Base-by-base conservation (phyloP, 2,329 filamentous ascomycete species). In the Fusarium torreyae region DNA sequence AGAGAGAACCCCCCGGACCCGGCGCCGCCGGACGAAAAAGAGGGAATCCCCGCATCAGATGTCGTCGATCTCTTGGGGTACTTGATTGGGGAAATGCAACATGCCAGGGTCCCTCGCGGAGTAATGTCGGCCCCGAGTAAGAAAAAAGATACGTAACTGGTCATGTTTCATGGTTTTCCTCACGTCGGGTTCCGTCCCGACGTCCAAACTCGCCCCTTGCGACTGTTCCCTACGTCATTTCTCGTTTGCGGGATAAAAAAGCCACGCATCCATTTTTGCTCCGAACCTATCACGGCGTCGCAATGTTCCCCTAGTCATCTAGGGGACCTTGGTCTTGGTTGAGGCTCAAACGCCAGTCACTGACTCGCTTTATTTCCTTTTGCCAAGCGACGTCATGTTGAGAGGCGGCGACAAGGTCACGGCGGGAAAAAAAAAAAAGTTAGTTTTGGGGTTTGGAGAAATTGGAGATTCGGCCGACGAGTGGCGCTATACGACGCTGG, bases 51-150 rank as follows among this genome's bases (percentile, higher is more conserved):
- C 57, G 48, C 60, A 57, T 17, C 20, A 24, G 10, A n/a, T 20
- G 20, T 22, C n/a, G 22, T 38, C 15, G 17, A 44, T 14, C 24
- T 43, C 20, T 49, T 50, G 58, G 58, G 50, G 49, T 40, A 39
- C 36, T n/a, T 51, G 39, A 36, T 57, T 63, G 60, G 58, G 38
- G 58, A 63, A 57, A n/a, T 28, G 14, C n/a, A n/a, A 54, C 36
- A 40, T 4, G 48, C 10, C 22, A 44, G 26, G 42, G 42, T 24
- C 26, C 22, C 42, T 42, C 20, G 18, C 40, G 40, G 20, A 42
- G 40, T 22, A 42, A 24, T 42, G 20, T 42, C 40, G 40, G 40
- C 11, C 40, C 40, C 40, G 40, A 7, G 11, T 17, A n/a, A 10
- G 9, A 34, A 34, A 34, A 10, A 33, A 33, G 31, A 9, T 33